Conservation (phyloP, 352 stramenopile genomes). For the Phytophthora aleatoria region DNA sequence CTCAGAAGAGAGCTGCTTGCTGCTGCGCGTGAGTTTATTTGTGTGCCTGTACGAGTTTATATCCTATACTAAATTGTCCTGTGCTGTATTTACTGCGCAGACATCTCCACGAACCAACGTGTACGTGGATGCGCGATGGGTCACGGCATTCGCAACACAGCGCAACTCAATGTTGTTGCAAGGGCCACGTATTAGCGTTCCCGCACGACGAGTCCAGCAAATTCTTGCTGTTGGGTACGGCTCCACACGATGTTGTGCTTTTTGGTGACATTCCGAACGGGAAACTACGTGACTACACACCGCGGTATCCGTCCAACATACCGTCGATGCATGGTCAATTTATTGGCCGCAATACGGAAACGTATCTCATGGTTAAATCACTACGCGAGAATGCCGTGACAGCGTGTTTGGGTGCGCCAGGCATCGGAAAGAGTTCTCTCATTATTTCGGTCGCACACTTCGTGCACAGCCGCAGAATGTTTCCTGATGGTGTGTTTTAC, state of each 20-base stretch:
- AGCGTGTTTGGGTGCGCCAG: slow-evolving; percentile 69
- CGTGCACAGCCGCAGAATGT: slow-evolving; percentile 77
- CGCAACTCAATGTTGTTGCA: slow-evolving; percentile 76
- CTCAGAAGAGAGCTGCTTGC: slow-evolving; percentile 62
- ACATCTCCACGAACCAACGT: slow-evolving; percentile 75
- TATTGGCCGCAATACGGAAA: slow-evolving; percentile 81
- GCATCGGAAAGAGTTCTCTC: slow-evolving; percentile 84
- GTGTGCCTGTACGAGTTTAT: neutral
- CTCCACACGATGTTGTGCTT: slow-evolving; percentile 68
- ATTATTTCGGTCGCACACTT: slow-evolving; percentile 85
- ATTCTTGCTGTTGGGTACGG: slow-evolving; percentile 65
- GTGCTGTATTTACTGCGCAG: slow-evolving; percentile 27
- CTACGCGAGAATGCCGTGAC: slow-evolving; percentile 78
- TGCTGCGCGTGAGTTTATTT: slow-evolving; percentile 74
- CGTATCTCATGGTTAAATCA: slow-evolving; percentile 78
- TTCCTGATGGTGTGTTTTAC: slow-evolving; percentile 83
- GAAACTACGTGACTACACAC: slow-evolving; percentile 65
- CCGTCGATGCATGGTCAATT: slow-evolving; percentile 87
- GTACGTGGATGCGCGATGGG: slow-evolving; percentile 65
- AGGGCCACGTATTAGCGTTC: slow-evolving; percentile 63
- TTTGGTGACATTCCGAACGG: slow-evolving; percentile 73
- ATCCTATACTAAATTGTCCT: neutral
- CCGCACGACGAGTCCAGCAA: slow-evolving; percentile 87
- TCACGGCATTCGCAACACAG: slow-evolving; percentile 74
- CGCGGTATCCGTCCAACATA: slow-evolving; percentile 72